Percentiles rank a stretch among this genome's conserved stretches.
Conservation (phyloP, 1,139 yeast species). For the Geotrichum histeridarum region DNA sequence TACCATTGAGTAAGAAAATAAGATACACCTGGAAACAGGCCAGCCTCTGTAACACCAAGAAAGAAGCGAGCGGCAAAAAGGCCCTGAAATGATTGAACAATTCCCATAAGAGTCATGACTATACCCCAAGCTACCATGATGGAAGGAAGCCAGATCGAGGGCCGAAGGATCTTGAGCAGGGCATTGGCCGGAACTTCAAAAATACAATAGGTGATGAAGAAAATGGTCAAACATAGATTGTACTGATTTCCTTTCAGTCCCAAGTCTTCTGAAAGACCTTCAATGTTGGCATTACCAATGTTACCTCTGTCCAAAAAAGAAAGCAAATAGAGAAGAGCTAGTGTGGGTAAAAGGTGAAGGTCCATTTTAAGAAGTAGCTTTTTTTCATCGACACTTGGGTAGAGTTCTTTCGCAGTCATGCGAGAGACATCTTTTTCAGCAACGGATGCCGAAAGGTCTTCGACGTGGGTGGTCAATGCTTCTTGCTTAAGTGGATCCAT, state of each 20-base stretch:
- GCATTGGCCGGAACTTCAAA: slow-evolving; percentile 50
- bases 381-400: slow-evolving; percentile 11
- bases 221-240: slow-evolving; percentile 49
- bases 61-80: slow-evolving; percentile 47
- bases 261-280: slow-evolving; percentile 50
- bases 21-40: slow-evolving; percentile 34
- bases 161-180: slow-evolving; percentile 34
- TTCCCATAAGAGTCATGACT: slow-evolving; percentile 45
- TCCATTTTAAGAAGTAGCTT: slow-evolving; percentile 25
- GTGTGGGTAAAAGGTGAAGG: slow-evolving; percentile 26
- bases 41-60: slow-evolving; percentile 28
- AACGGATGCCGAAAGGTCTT: too few relatives aligned
- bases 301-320: slow-evolving; percentile 56
- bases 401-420: slow-evolving; percentile 13
- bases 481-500: background rate
- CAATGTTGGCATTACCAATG: slow-evolving; percentile 56
- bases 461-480: slow-evolving; percentile 1
- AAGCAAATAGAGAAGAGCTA: slow-evolving; percentile 48
- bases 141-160: slow-evolving; percentile 44
- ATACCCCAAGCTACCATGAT: slow-evolving; percentile 52
- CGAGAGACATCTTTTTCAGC: slow-evolving; percentile 1
- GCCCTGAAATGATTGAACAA: slow-evolving; percentile 42
- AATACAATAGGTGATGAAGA: slow-evolving; percentile 49
- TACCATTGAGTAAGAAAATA: slow-evolving; percentile 34
- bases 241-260: slow-evolving; percentile 45